Evolutionary conservation across 2,329 filamentous ascomycete species (phyloP).

Genomic region (Blumeria graminis): DNA sequence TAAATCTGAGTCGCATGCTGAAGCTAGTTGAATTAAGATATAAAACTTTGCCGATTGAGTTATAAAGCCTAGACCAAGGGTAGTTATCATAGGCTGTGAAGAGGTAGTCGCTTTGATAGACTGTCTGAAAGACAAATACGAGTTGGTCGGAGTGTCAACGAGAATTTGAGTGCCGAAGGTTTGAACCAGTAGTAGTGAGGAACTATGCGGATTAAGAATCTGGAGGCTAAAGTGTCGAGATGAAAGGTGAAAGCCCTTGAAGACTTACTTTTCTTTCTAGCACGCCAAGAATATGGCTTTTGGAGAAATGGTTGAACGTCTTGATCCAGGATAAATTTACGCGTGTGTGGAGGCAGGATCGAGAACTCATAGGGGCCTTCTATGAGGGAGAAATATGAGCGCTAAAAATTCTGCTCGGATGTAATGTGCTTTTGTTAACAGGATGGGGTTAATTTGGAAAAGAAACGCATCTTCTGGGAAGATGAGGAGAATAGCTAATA

Average conservation of each 20-base stretch:
- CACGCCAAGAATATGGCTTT: not conserved
- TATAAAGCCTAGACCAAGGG: not conserved
- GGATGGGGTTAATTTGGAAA: not conserved
- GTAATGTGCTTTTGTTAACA: not conserved
- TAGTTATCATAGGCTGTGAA: not conserved
- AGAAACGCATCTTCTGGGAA: not conserved
- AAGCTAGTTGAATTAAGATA: constrained; percentile 11
- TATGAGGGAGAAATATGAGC: not conserved
- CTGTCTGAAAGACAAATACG: not conserved
- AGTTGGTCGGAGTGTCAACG: not conserved
- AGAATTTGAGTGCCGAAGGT: not conserved
- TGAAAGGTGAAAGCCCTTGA: not conserved
- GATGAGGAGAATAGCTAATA: not conserved
- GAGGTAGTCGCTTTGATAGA: not conserved
- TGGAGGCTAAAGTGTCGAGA: not conserved
- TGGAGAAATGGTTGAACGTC: too few relatives aligned
- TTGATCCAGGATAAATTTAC: too few relatives aligned
- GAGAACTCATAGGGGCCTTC: not conserved
- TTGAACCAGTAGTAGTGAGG: not conserved
- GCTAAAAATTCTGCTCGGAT: not conserved
- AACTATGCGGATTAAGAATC: not conserved
- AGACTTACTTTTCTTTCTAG: not conserved
- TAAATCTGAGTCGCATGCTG: constrained; percentile 17
- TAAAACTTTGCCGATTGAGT: not conserved
- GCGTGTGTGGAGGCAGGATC: not conserved